Evolutionary conservation across 2,329 filamentous ascomycete species (phyloP), one percentile per base, ranked within the genome.

Genomic region (Dothiorella sarmentorum): DNA sequence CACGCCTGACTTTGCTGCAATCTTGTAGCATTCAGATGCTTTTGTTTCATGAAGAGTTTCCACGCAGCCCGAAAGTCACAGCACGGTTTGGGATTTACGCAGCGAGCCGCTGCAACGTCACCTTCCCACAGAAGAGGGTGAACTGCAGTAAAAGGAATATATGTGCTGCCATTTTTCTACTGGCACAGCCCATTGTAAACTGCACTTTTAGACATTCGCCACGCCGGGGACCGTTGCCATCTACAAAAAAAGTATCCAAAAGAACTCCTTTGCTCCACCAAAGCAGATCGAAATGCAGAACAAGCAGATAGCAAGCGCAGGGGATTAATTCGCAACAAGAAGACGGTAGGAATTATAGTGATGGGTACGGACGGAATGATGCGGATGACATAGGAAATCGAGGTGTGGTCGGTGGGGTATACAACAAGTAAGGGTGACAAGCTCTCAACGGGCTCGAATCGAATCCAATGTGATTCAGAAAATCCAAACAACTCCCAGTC

Each of bases 381-480:
- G 26, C 33, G n/a, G 15, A 40, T 38, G 20, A 35, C 52, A 56
- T 33, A 56, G 40, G 38, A 56, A 56, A 56, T 26, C 17, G 38
- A 44, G 37, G 52, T 24, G n/a, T n/a, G n/a, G n/a, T 29, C 33
- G 55, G 29, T 11, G 33, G 56, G 56, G 56, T 58, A 58, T 58
- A 58, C 44, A 58, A 52, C 56, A 37, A 47, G 33, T 27, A 53
- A 42, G 35, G 49, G 15, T 40, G 31, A 53, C 24, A 52, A 17
- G 40, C 35, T 53, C 20, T 31, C n/a, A 18, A 29, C 33, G 17
- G 11, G 20, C 22, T 53, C n/a, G 22, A 53, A 29, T 22, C 29
- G 49, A 53, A 53, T 40, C 49, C 49, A 53, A 40, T 22, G 11
- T 11, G 33, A 56, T 35, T 22, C 38, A 57, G 20, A 38, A n/a